A percentile compares a stretch with the other conserved stretches of the same genome.
Evolutionary conservation across 352 stramenopile genomes (phyloP).

Genomic region (Pythium apleroticum): DNA sequence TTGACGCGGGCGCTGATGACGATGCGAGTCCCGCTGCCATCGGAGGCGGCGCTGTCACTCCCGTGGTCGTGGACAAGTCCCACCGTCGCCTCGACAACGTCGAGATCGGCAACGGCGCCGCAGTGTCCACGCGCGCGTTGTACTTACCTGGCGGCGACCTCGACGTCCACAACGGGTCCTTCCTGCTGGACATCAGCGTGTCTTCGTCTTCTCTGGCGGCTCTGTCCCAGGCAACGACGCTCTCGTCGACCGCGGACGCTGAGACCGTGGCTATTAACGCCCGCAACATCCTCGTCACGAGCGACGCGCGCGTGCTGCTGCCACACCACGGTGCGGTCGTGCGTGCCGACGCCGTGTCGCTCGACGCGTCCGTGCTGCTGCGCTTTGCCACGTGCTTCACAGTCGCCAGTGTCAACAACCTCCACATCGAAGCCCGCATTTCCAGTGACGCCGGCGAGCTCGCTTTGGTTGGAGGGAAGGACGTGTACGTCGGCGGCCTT

Average conservation of each 20-base stretch:
- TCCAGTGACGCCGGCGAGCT: conserved; percentile 16
- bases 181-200: conserved; percentile 40
- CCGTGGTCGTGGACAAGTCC: conserved; percentile 1
- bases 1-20: neutral
- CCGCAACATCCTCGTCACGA: conserved; percentile 44
- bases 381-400: conserved; percentile 43
- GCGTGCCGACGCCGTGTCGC: conserved; percentile 40
- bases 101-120: conserved; percentile 46
- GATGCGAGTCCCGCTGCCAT: neutral
- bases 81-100: conserved; percentile 20
- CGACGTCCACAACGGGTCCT: conserved; percentile 47
- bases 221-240: neutral
- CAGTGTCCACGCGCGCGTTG: conserved; percentile 32
- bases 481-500: conserved; percentile 51
- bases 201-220: neutral
- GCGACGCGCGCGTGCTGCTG: conserved; percentile 42
- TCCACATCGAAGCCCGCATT: conserved; percentile 42
- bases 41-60: conserved; percentile 13
- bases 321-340: conserved; percentile 36
- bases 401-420: conserved; percentile 41
- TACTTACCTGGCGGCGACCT: conserved; percentile 32
- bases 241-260: neutral
- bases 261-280: conserved; percentile 22
- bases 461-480: conserved; percentile 46
- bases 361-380: conserved; percentile 49